Conservation (phyloP, 345 rosid genomes). For the Hibiscus tridactylites region DNA sequence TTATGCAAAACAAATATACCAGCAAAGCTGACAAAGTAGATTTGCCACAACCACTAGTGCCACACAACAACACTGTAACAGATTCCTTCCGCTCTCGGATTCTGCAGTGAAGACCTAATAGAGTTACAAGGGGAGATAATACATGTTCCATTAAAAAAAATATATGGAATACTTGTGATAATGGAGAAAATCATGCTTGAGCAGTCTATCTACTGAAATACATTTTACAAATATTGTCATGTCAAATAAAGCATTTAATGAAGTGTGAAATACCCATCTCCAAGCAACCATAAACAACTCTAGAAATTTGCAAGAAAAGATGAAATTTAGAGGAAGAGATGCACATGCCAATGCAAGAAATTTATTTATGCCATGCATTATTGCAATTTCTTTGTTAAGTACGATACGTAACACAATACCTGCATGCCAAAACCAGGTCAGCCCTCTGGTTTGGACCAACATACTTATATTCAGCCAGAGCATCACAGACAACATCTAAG, state of each 20-base stretch:
- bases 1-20: slow-evolving; percentile 35
- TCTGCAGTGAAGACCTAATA: slow-evolving; percentile 42
- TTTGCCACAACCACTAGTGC: slow-evolving; percentile 99
- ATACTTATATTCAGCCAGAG: slow-evolving; percentile 83
- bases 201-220: background rate
- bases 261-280: background rate
- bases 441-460: slow-evolving; percentile 94
- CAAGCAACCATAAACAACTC: background rate
- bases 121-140: background rate
- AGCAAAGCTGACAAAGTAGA: slow-evolving; percentile 96
- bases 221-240: background rate
- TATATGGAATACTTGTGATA: background rate
- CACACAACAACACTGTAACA: slow-evolving; percentile 90
- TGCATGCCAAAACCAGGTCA: slow-evolving; percentile 92
- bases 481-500: slow-evolving; percentile 72
- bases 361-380: background rate
- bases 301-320: background rate
- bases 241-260: background rate
- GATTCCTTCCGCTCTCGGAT: slow-evolving; percentile 98
- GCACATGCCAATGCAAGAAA: slow-evolving; percentile 4
- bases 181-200: background rate
- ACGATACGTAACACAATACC: slow-evolving; percentile 33
- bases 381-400: background rate
- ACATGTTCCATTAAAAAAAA: background rate
- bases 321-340: background rate